Conservation (phyloP, 768 basidiomycete genomes). For the Floccularia luteovirens region DNA sequence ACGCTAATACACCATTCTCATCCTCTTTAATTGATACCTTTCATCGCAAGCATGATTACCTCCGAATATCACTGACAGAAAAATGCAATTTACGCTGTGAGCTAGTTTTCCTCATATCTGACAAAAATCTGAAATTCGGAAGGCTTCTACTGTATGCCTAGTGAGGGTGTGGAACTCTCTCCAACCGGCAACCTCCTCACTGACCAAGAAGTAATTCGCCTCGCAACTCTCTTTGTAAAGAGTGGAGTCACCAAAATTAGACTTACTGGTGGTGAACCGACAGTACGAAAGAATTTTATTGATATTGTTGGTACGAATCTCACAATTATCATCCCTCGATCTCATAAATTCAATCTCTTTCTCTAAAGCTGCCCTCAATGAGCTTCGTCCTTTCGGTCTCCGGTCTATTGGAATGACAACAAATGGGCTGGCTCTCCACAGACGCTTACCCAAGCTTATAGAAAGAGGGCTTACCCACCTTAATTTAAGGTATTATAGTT, state of each 20-base stretch:
- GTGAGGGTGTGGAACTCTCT: slow-evolving; percentile 68
- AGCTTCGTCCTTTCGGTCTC: slow-evolving; percentile 53
- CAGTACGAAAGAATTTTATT: slow-evolving; percentile 66
- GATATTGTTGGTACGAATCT: slow-evolving; percentile 56
- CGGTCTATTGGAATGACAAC: slow-evolving; percentile 80
- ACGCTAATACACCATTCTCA: slow-evolving; percentile 38
- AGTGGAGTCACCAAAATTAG: slow-evolving; percentile 85
- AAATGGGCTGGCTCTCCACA: slow-evolving; percentile 73
- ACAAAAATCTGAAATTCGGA: slow-evolving; percentile 5
- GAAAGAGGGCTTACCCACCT: slow-evolving; percentile 73
- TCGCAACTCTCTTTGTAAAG: slow-evolving; percentile 71
- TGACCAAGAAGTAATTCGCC: slow-evolving; percentile 66
- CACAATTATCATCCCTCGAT: background rate
- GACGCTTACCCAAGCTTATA: slow-evolving; percentile 62
- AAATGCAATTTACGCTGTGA: slow-evolving; percentile 82
- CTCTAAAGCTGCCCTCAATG: slow-evolving; percentile 62
- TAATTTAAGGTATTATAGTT: slow-evolving; percentile 42
- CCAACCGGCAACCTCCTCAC: slow-evolving; percentile 64
- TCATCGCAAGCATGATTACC: slow-evolving; percentile 68
- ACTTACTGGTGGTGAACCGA: slow-evolving; percentile 86
- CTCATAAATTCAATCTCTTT: slow-evolving; percentile 4
- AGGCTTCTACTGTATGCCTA: slow-evolving; percentile 94
- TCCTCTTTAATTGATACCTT: slow-evolving; percentile 60
- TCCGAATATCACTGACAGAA: slow-evolving; percentile 85
- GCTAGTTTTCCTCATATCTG: slow-evolving; percentile 6